These are phyloP conservation scores for Pseudogymnoascus sp. DNA, from an alignment of 2,329 filamentous ascomycete genomes.

Conservation along the genomic window DNA sequence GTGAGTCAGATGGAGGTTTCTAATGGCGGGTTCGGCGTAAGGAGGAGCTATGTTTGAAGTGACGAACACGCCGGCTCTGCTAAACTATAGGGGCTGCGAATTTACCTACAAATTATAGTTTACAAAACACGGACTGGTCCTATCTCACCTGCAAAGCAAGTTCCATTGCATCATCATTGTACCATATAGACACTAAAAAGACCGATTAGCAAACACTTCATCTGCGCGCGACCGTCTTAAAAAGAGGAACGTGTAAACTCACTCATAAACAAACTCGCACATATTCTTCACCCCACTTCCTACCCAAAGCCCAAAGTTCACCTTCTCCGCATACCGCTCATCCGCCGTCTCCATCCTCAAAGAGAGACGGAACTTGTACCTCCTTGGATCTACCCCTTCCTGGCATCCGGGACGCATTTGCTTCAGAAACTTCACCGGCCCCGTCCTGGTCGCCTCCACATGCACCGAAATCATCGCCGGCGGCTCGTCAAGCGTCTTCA, in stretches of 20 bases:
- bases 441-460: conserved; percentile 39
- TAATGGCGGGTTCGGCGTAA: neutral
- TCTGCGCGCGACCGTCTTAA: neutral
- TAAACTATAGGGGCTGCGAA: neutral
- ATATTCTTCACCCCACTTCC: conserved; percentile 40
- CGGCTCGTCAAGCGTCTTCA: conserved; percentile 38
- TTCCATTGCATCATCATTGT: neutral
- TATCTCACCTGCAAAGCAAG: neutral
- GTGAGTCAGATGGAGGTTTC: neutral
- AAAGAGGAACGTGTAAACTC: conserved; percentile 12
- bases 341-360: conserved; percentile 43
- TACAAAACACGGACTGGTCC: neutral
- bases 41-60: neutral
- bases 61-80: neutral
- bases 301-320: conserved; percentile 43
- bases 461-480: conserved; percentile 39
- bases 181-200: neutral
- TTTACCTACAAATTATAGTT: neutral
- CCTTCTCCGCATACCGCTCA: conserved; percentile 38
- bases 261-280: conserved; percentile 40
- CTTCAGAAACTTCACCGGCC: conserved; percentile 32
- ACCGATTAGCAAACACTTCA: neutral
- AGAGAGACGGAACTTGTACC: conserved; percentile 41
- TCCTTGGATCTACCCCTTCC: conserved; percentile 23
- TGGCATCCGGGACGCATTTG: conserved; percentile 19